Conservation (phyloP, 441 rosid genomes). For the Mallotus japonicus region DNA sequence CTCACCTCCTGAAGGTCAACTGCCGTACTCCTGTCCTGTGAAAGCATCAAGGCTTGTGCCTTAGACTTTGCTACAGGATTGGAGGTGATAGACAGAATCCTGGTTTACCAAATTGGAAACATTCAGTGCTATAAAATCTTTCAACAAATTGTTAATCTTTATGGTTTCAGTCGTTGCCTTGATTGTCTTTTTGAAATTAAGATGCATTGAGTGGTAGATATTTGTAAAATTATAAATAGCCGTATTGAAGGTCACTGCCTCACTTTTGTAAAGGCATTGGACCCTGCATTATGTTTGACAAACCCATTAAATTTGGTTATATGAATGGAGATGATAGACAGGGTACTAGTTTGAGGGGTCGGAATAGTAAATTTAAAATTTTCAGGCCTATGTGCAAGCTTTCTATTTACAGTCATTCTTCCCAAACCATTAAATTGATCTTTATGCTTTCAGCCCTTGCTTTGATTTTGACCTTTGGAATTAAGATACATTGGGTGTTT, state of each 20-base stretch:
- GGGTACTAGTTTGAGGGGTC: not conserved
- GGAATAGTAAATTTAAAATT: not conserved
- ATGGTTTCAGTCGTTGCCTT: too few relatives aligned
- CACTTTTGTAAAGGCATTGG: not conserved
- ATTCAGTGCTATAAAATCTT: too few relatives aligned
- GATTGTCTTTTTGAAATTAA: too few relatives aligned
- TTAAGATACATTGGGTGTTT: not conserved
- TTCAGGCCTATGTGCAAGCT: not conserved
- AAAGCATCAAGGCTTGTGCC: not conserved
- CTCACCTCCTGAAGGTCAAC: not conserved
- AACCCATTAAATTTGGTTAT: not conserved
- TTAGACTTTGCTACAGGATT: too few relatives aligned
- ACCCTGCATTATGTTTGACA: not conserved
- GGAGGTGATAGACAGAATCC: too few relatives aligned
- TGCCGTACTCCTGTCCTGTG: not conserved
- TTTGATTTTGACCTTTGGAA: not conserved
- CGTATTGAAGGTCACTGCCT: not conserved
- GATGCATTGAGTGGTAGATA: too few relatives aligned
- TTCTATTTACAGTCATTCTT: not conserved
- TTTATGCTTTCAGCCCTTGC: not conserved
- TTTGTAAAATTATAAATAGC: too few relatives aligned
- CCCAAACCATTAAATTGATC: not conserved
- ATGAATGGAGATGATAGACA: not conserved
- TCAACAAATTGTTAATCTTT: too few relatives aligned
- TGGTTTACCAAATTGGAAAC: too few relatives aligned